Conservation (phyloP, 345 rosid genomes). For the Populus alba region DNA sequence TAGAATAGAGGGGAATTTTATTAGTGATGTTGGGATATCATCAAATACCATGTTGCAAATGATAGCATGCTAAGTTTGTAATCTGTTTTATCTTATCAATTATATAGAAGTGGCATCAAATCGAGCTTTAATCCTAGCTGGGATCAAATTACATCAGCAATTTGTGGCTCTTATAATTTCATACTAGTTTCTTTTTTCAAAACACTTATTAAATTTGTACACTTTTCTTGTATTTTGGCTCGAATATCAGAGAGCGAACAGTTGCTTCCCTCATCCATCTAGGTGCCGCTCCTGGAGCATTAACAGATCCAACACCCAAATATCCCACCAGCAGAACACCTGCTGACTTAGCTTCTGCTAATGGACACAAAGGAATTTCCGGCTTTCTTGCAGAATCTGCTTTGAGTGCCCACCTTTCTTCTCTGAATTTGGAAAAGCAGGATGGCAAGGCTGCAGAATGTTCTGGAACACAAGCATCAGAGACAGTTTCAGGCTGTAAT, state of each 20-base stretch:
- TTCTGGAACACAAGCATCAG: conserved; percentile 34
- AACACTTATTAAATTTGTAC: not conserved
- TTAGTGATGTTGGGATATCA: not conserved
- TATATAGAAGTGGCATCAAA: not conserved
- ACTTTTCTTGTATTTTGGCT: conserved; percentile 3
- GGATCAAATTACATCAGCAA: not conserved
- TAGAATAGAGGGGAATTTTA: not conserved
- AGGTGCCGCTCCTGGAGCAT: conserved; percentile 75
- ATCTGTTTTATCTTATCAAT: not conserved
- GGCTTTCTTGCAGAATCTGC: conserved; percentile 88
- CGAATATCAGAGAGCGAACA: conserved; percentile 58
- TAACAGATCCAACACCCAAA: conserved; percentile 74
- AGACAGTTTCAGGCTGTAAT: conserved; percentile 33
- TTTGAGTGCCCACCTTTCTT: conserved; percentile 51
- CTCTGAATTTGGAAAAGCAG: conserved; percentile 52
- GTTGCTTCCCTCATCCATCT: conserved; percentile 77
- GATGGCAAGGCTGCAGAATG: conserved; percentile 22
- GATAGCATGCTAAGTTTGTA: not conserved
- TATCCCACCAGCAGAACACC: conserved; percentile 69
- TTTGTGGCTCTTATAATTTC: not conserved
- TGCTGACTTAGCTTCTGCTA: conserved; percentile 78
- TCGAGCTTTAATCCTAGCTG: not conserved
- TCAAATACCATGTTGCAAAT: not conserved
- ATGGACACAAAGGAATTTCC: conserved; percentile 89
- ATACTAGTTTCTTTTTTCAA: not conserved